phyloP scores from a whole-genome alignment of 2,329 filamentous ascomycete species.

The Aspergillus awamori region DNA sequence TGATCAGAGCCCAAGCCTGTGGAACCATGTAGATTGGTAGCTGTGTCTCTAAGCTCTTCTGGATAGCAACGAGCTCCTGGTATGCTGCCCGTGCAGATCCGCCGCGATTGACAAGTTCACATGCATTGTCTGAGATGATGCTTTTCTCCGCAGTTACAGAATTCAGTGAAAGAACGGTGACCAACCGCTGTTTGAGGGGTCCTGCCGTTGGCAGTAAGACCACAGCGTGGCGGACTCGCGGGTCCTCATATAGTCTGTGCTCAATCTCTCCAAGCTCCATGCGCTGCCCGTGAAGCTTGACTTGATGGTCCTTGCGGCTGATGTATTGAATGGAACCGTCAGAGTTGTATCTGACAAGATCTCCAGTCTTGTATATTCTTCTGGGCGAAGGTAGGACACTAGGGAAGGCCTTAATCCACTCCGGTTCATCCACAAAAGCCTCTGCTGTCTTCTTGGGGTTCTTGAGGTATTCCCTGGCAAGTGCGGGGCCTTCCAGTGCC shows the following conservation, averaged over 20 bases:
- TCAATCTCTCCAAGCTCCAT: constrained; percentile 62
- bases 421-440: constrained; percentile 31
- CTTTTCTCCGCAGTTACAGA: constrained; percentile 26
- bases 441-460: constrained; percentile 36
- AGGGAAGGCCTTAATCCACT: constrained; percentile 26
- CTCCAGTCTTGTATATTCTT: constrained; percentile 34
- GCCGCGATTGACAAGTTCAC: constrained; percentile 36
- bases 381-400: constrained; percentile 12
- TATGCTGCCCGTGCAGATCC: constrained; percentile 28
- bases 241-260: constrained; percentile 37
- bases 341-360: constrained; percentile 26
- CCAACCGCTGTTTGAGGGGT: constrained; percentile 48
- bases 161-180: constrained; percentile 47
- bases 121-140: constrained; percentile 32
- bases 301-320: constrained; percentile 65
- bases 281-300: constrained; percentile 67
- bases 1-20: constrained; percentile 43
- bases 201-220: constrained; percentile 50
- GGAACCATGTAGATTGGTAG: constrained; percentile 52
- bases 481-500: constrained; percentile 39
- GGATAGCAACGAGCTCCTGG: constrained; percentile 35
- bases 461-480: constrained; percentile 46
- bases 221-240: constrained; percentile 43
- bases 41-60: constrained; percentile 45
- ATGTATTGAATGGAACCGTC: constrained; percentile 27